phyloP scores from a whole-genome alignment of 352 stramenopile species.

The Pythium biforme region DNA sequence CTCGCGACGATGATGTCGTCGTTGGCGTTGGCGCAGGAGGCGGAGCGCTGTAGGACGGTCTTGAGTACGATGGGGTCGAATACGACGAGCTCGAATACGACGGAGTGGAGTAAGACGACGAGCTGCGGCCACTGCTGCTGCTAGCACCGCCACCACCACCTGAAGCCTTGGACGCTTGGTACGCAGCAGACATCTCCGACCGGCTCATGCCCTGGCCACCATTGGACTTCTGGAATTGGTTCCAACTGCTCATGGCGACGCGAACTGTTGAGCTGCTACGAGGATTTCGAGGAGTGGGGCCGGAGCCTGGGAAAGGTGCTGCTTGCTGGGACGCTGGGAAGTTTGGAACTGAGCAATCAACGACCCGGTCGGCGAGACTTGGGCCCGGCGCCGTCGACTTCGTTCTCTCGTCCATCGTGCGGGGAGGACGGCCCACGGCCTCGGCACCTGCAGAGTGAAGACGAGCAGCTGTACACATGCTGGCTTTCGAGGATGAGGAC shows the following conservation, averaged over 20 bases:
- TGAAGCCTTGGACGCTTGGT: constrained; percentile 4
- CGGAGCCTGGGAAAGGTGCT: too few species aligned
- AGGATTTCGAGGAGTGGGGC: too few species aligned
- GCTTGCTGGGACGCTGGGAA: too few species aligned
- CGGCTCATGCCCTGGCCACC: not conserved
- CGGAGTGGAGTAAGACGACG: not conserved
- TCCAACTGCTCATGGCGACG: not conserved
- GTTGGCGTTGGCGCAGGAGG: constrained; percentile 2
- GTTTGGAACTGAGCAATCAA: not conserved
- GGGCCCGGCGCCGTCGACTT: too few species aligned
- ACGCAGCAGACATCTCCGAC: not conserved
- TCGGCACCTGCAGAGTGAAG: too few species aligned
- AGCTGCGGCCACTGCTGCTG: not conserved
- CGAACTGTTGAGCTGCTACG: too few species aligned
- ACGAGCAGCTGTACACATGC: too few species aligned
- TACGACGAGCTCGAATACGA: not conserved
- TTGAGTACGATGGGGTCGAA: not conserved
- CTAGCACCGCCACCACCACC: not conserved
- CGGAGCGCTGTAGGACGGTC: not conserved
- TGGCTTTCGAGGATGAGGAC: too few species aligned
- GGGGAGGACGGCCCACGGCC: too few species aligned
- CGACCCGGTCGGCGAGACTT: too few species aligned
- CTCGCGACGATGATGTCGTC: not conserved
- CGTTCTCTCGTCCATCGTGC: too few species aligned
- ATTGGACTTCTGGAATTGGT: not conserved